Base-by-base conservation (phyloP, 2,329 filamentous ascomycete species). In the Penicillium decumbens region DNA sequence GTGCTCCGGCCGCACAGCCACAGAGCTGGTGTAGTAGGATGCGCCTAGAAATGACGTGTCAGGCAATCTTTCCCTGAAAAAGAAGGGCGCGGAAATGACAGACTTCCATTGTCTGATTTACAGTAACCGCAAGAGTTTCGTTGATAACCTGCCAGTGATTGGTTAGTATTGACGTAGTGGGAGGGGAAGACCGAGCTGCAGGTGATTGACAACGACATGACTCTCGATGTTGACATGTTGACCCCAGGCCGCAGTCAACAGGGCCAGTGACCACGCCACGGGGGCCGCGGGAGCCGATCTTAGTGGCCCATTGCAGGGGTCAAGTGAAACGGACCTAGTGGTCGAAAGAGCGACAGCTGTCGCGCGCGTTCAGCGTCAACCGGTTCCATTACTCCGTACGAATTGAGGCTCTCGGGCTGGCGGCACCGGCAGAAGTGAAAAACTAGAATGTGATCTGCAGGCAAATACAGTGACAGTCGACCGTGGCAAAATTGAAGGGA, bases 101-200 rank as follows among this genome's bases (percentile, higher is more conserved):
- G 56, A 77, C 75, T 74, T 55, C 73, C 72, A 57, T 69, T 56
- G 20, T 67, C 63, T 39, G 67, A 72, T 62, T 75, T 73, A 65
- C 75, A 77, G 62, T 77, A 77, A 47, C 75, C 75, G 59, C 75
- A 77, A 12, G 67, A 67, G 52, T 72, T 75, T 43, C 69, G 68
- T 58, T 76, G 73, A 60, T 76, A 76, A 50, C 74, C 73, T 75
- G 58, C n/a, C 27, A 6, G 18, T 25, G 27, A 32, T 23, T 8
- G 33, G 38, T 40, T 6, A 40, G 6, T 27, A 15, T 27, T 25
- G 27, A 40, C 38, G 15, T 40, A 28, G 30, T 37, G 41, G 29
- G 29, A 29, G 35, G 41, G 15, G 13, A 12, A 32, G 18, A 28
- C 25, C 38, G 38, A 40, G 4, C 29, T 45, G 44, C 49, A 50